Conservation (phyloP, 2,329 filamentous ascomycete genomes). For the Piedraia hortae region DNA sequence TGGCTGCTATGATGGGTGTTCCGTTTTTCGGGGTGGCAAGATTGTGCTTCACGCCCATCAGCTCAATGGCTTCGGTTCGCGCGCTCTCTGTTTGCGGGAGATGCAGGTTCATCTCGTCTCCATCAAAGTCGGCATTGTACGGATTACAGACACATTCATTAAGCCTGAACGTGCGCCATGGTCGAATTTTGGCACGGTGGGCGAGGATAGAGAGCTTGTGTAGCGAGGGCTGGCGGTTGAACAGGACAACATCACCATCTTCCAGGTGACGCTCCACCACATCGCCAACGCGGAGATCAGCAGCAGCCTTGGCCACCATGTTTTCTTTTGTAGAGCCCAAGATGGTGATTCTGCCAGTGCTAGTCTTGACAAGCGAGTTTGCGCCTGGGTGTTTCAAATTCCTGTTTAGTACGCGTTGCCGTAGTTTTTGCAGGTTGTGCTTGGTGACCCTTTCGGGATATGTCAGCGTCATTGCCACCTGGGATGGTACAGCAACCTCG, state of each 20-base stretch:
- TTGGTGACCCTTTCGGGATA: conserved; percentile 73
- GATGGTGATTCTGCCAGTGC: conserved; percentile 40
- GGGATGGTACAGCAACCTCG: conserved; percentile 67
- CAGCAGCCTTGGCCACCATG: conserved; percentile 29
- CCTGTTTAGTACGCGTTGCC: conserved; percentile 46
- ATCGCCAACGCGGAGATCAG: conserved; percentile 54
- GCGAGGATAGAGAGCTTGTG: conserved; percentile 98
- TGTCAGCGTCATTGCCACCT: conserved; percentile 89
- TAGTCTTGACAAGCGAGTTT: conserved; percentile 50
- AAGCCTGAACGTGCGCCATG: conserved; percentile 82
- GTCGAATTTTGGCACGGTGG: conserved; percentile 75
- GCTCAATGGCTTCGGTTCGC: conserved; percentile 70
- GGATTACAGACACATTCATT: conserved; percentile 97
- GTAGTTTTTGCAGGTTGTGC: conserved; percentile 64
- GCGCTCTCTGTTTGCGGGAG: conserved; percentile 96
- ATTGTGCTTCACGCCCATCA: conserved; percentile 98
- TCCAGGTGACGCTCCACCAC: conserved; percentile 83
- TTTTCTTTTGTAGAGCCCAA: too few relatives aligned
- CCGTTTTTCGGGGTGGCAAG: conserved; percentile 89
- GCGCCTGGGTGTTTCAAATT: conserved; percentile 63
- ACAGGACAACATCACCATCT: conserved; percentile 84
- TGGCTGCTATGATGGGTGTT: conserved; percentile 94
- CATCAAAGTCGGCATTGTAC: conserved; percentile 97
- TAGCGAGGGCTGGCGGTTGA: conserved; percentile 90
- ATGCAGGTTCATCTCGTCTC: conserved; percentile 97